Conservation (phyloP, 768 basidiomycete species). For the Naganishia antarctica region DNA sequence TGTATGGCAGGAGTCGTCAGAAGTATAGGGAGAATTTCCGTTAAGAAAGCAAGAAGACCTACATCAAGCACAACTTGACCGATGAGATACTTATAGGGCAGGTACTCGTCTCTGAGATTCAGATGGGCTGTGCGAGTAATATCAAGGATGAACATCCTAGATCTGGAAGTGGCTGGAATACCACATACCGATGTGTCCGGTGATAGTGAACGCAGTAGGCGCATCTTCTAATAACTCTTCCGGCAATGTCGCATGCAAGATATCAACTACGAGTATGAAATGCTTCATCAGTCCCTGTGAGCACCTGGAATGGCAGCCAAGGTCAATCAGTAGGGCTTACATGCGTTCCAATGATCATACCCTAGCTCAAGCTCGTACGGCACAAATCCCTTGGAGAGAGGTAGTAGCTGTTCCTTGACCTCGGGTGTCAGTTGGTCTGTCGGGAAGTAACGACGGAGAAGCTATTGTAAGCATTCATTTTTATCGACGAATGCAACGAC, state of each 20-base stretch:
- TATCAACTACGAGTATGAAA: constrained; percentile 54
- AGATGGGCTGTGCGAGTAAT: constrained; percentile 68
- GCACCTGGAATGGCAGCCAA: background rate
- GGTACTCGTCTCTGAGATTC: constrained; percentile 81
- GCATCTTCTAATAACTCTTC: constrained; percentile 69
- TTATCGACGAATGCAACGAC: background rate
- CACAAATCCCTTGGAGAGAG: constrained; percentile 59
- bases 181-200: constrained; percentile 78
- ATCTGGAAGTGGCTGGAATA: too few relatives aligned
- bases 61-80: constrained; percentile 90
- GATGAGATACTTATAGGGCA: constrained; percentile 85
- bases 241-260: constrained; percentile 75
- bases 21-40: background rate
- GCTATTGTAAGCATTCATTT: background rate
- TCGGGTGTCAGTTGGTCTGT: constrained; percentile 10
- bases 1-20: constrained; percentile 43
- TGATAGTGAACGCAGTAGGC: constrained; percentile 79
- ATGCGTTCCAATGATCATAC: constrained; percentile 81
- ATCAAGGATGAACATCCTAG: too few relatives aligned
- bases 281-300: too few relatives aligned
- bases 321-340: constrained; percentile 56
- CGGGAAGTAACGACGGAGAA: constrained; percentile 57
- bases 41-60: constrained; percentile 40
- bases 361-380: constrained; percentile 62
- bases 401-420: constrained; percentile 55